A percentile compares a stretch with the other conserved stretches of the same genome.
Evolutionary conservation across 2,329 filamentous ascomycete genomes (phyloP).

Genomic region (Incumbomyces lentus): DNA sequence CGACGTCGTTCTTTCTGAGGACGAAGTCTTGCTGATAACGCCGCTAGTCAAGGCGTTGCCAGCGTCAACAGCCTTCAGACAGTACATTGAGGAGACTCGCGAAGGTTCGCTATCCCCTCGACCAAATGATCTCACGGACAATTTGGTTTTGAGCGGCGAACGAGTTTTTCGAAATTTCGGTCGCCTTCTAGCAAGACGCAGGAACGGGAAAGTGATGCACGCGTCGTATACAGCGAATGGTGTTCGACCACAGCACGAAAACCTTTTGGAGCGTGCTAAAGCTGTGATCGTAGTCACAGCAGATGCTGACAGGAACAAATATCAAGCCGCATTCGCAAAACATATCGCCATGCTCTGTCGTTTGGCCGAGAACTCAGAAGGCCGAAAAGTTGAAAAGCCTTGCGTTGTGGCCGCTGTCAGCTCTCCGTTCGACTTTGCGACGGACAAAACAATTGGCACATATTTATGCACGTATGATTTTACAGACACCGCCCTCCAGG

Average conservation of each 20-base stretch:
- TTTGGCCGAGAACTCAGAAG: slow-evolving; percentile 29
- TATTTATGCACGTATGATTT: slow-evolving; percentile 96
- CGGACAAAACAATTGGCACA: slow-evolving; percentile 80
- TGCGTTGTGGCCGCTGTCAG: slow-evolving; percentile 86
- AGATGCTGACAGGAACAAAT: slow-evolving; percentile 86
- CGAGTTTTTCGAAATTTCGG: slow-evolving; percentile 85
- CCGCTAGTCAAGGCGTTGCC: slow-evolving; percentile 87
- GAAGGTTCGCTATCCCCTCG: slow-evolving; percentile 21
- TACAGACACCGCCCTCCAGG: slow-evolving; percentile 80
- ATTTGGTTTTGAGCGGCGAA: slow-evolving; percentile 77
- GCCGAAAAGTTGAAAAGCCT: slow-evolving; percentile 56
- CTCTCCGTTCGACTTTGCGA: slow-evolving; percentile 92
- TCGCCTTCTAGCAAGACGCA: slow-evolving; percentile 71
- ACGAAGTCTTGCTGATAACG: slow-evolving; percentile 81
- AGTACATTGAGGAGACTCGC: slow-evolving; percentile 41
- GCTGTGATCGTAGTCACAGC: slow-evolving; percentile 86
- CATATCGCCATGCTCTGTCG: slow-evolving; percentile 88
- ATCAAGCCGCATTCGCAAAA: slow-evolving; percentile 90
- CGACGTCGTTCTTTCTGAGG: slow-evolving; percentile 67
- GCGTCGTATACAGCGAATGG: slow-evolving; percentile 94
- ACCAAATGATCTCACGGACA: slow-evolving; percentile 48
- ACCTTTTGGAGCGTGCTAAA: slow-evolving; percentile 76
- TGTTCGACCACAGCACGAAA: slow-evolving; percentile 84
- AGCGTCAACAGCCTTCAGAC: slow-evolving; percentile 72
- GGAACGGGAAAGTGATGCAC: slow-evolving; percentile 78